Evolutionary conservation across 768 basidiomycete genomes (phyloP), one percentile per base, ranked within the genome.

Genomic region (Suillus ampliporus): DNA sequence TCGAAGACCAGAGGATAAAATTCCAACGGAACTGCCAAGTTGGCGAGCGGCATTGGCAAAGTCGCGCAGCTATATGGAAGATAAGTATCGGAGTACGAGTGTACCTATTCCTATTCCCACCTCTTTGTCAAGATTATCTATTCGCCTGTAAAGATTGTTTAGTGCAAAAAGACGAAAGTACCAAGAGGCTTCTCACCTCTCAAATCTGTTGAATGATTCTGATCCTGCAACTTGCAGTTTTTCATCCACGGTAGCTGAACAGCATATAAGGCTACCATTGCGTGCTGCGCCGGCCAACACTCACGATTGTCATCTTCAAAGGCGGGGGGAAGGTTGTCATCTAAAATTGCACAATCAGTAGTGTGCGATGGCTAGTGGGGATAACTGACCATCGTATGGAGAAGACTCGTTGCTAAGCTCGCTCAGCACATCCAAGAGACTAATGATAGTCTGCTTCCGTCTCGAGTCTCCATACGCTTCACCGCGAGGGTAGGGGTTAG

Each of bases 21-120:
- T 83, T 9, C 84, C 85, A 35, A 86, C 82, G 0, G 84, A 86
- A 60, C 83, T 83, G 5, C 85, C 84, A 2, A 85, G 72, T 57
- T 84, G 84, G 19, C 85, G 82, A 31, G 84, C 83, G 8, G 85
- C 83, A 35, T 85, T 85, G n/a, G 82, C 80, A 65, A 85, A 86
- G 68, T 82, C 82, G 10, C 83, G 78, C 15, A 85, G 78, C 81
- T 84, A 58, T 1, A 63, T 26, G 51, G 21, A 17, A 40, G 31
- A 62, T 70, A 59, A 69, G 67, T 26, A 26, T 58, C 37, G 61
- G 60, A 60, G 66, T 2, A 31, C 6, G 1, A 41, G 44, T 5
- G 28, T 21, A 47, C 37, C 43, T 15, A 17, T 6, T 31, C 28
- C 11, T 31, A 51, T 23, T 47, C 74, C 65, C 76, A 70, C 76